Evolutionary conservation across 495 filamentous ascomycete species (phyloP).

Genomic region (Aspergillus funiculosus): DNA sequence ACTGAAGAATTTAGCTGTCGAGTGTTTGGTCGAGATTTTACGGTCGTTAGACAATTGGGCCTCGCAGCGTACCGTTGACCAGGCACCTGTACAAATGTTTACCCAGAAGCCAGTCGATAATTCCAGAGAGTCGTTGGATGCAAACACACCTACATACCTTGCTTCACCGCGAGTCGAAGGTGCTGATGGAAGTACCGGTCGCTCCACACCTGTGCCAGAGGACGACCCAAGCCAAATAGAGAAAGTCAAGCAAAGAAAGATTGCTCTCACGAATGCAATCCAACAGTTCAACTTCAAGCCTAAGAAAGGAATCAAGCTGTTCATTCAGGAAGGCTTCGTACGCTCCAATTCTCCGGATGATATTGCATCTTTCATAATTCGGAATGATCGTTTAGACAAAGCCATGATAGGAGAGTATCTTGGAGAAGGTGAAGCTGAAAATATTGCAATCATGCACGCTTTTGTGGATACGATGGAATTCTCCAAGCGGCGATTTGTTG

Average conservation of each 20-base stretch:
- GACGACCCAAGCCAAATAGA: slow-evolving; percentile 91
- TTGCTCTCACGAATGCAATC: slow-evolving; percentile 79
- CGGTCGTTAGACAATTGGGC: slow-evolving; percentile 92
- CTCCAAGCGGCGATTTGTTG: slow-evolving; percentile 84
- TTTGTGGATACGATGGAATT: slow-evolving; percentile 98
- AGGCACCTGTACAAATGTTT: slow-evolving; percentile 46
- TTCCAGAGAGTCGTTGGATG: slow-evolving; percentile 75
- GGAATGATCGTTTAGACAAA: slow-evolving; percentile 75
- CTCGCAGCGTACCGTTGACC: slow-evolving; percentile 64
- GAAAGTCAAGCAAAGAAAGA: slow-evolving; percentile 89
- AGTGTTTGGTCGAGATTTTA: slow-evolving; percentile 80
- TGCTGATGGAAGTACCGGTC: slow-evolving; percentile 55
- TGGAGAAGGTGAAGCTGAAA: slow-evolving; percentile 84
- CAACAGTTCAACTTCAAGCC: slow-evolving; percentile 98
- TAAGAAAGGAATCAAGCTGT: slow-evolving; percentile 81
- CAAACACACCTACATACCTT: slow-evolving; percentile 44
- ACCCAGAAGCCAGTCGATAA: slow-evolving; percentile 65
- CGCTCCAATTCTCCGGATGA: slow-evolving; percentile 66
- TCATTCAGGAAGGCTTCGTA: slow-evolving; percentile 84
- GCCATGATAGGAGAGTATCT: slow-evolving; percentile 89
- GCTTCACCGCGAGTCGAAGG: slow-evolving; percentile 45
- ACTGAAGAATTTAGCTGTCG: slow-evolving; percentile 80
- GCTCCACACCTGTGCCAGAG: slow-evolving; percentile 69
- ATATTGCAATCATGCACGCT: slow-evolving; percentile 96
- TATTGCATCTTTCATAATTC: slow-evolving; percentile 76